A percentile compares a stretch with the other conserved stretches of the same genome.
Evolutionary conservation across 495 filamentous ascomycete species (phyloP).

Genomic region (Schizothecium vesticola): DNA sequence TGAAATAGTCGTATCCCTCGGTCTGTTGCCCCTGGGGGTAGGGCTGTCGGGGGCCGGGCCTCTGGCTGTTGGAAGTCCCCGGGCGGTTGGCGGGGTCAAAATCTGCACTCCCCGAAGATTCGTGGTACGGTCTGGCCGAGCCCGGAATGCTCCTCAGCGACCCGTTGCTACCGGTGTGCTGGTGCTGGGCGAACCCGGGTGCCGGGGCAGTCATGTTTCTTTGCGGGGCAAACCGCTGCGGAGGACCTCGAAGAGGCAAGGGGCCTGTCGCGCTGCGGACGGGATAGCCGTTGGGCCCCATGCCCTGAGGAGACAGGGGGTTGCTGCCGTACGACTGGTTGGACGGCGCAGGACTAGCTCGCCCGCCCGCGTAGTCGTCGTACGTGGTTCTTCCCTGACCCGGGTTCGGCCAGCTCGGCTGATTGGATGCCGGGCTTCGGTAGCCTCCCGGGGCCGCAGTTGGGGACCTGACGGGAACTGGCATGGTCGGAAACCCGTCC

Average conservation of each 20-base stretch:
- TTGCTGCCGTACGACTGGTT: constrained; percentile 27
- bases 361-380: constrained; percentile 26
- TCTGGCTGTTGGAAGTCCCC: constrained; percentile 21
- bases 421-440: constrained; percentile 20
- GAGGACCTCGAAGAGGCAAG: constrained; percentile 24
- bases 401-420: constrained; percentile 8
- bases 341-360: constrained; percentile 37
- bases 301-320: constrained; percentile 29
- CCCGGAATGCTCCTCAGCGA: constrained; percentile 24
- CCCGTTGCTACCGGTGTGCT: constrained; percentile 24
- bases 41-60: constrained; percentile 8
- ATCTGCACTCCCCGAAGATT: constrained; percentile 7
- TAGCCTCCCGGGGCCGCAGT: constrained; percentile 24
- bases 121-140: constrained; percentile 7
- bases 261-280: constrained; percentile 33
- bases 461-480: constrained; percentile 29
- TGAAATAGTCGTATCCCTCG: constrained; percentile 1
- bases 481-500: constrained; percentile 31
- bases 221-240: constrained; percentile 33
- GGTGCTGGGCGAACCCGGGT: constrained; percentile 20
- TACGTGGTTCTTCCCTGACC: constrained; percentile 12
- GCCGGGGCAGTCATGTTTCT: constrained; percentile 50
- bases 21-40: neutral
- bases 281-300: constrained; percentile 24
- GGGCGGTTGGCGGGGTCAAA: constrained; percentile 18